Evolutionary conservation across 2,329 filamentous ascomycete species (phyloP), one percentile per base, ranked within the genome.

Genomic region (Fusarium phyllophilum): DNA sequence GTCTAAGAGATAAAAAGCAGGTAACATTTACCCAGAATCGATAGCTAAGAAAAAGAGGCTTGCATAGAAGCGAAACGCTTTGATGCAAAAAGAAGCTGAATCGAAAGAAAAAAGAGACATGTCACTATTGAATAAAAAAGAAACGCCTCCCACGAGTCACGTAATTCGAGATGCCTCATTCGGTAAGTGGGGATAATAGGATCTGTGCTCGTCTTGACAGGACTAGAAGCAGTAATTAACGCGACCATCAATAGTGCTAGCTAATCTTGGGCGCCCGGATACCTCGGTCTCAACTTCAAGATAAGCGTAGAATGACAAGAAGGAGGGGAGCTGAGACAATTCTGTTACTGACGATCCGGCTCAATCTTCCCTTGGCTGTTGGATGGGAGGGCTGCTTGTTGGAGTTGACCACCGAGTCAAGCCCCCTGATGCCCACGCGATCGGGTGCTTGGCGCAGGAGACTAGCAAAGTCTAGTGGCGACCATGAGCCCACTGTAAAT

Each of bases 351-450:
- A 38, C 56, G 56, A 59, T 57, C 39, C 55, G 55, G 55, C 39
- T 36, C 55, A 26, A 17, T 46, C 31, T 57, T 26, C 20, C 49
- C 26, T 42, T 29, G 29, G 14, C n/a, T 11, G 15, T n/a, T 42
- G 9, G 20, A 11, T 34, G 29, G 44, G 26, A 15, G n/a, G 42
- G 42, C 41, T 24, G 31, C 31, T 12, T 33, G 31, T 18, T 67
- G 66, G 66, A 68, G 66, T 62, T 62, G 48, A 68, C 51, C 49
- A 33, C 29, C 39, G 65, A 69, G 66, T 69, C 66, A 69, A 55
- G 41, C 36, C 58, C 63, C 58, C 65, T 64, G 39, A n/a, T n/a
- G 26, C 24, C 48, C 66, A 68, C 55, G 56, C 66, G 66, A 69
- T 69, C 66, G 58, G 38, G 11, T 26, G 18, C 66, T 69, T 69